Evolutionary conservation across 768 basidiomycete species (phyloP).

Genomic region (Mycena albidolilacea): DNA sequence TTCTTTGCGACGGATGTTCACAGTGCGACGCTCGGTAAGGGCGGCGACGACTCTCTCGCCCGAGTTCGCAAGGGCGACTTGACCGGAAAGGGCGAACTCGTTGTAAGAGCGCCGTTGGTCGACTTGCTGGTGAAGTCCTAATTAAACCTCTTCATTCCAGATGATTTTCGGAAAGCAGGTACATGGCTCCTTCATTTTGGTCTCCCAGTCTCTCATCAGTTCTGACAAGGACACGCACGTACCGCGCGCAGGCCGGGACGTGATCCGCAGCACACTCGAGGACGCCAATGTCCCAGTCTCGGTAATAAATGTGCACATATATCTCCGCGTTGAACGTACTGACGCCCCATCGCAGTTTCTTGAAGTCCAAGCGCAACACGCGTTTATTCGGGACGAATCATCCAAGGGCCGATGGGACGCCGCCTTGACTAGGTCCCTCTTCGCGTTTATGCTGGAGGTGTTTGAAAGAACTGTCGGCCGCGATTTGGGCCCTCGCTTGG

Average conservation of each 20-base stretch:
- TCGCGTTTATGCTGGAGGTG: slow-evolving; percentile 92
- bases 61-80: slow-evolving; percentile 84
- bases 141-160: slow-evolving; percentile 50
- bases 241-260: slow-evolving; percentile 86
- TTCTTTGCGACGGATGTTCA: slow-evolving; percentile 98
- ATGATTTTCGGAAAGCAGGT: slow-evolving; percentile 98
- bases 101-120: slow-evolving; percentile 63
- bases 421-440: slow-evolving; percentile 85
- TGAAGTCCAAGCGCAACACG: slow-evolving; percentile 97
- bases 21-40: slow-evolving; percentile 86
- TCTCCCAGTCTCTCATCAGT: neutral
- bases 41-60: slow-evolving; percentile 85
- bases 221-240: slow-evolving; percentile 89
- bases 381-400: slow-evolving; percentile 93
- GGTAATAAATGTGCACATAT: slow-evolving; percentile 60
- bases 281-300: slow-evolving; percentile 81
- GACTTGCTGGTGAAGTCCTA: neutral
- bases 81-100: slow-evolving; percentile 84
- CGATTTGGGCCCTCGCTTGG: slow-evolving; percentile 82
- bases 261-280: slow-evolving; percentile 88
- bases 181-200: slow-evolving; percentile 10
- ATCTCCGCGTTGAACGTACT: slow-evolving; percentile 5
- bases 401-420: slow-evolving; percentile 98
- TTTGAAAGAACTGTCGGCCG: slow-evolving; percentile 91
- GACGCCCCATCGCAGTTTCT: slow-evolving; percentile 71